Base-by-base conservation (phyloP, 1,284 basidiomycete genomes). In the Cystobasidium slooffiae region DNA sequence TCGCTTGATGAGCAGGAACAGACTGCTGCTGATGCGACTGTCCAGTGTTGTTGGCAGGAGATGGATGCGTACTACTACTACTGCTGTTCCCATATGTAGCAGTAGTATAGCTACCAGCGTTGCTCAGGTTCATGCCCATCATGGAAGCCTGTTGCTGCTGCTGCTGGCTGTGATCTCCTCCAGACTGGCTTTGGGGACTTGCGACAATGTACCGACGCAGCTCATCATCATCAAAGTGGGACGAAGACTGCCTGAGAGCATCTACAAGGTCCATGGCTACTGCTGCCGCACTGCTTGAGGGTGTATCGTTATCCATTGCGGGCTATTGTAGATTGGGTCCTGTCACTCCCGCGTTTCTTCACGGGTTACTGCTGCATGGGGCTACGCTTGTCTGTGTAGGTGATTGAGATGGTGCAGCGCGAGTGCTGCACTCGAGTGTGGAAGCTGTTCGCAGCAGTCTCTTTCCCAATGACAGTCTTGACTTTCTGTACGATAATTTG, bases 251-350 rank as follows among this genome's bases (percentile, higher is more conserved):
- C 49, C 64, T 22, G 47, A 66, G 20, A 7, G 64, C 47, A 43
- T 66, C 64, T 22, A 66, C 64, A 14, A 53, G 47, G 39, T 66
- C 64, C 64, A 66, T 66, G 18, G 64, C 64, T 4, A 46, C 61
- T 20, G 62, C 70, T 46, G 47, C 43, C 2, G 63, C 62, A 20
- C 51, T 73, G 62, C 70, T 66, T 24, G 46, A 63, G 9, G 59
- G 59, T 37, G 52, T 56, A 44, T 55, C 56, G 70, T 65, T 55
- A 62, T 72, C 70, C 53, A 62, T 55, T 24, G 51, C 49, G 52
- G 43, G 12, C 14, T 43, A 1, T 39, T 20, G 12, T 31, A 31
- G 43, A 10, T 52, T 6, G 9, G 8, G 6, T 59, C n/a, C 56
- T 59, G 6, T n/a, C 9, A 59, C 14, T 59, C 37, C 39, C 56